phyloP scores from a whole-genome alignment of 2,329 filamentous ascomycete genomes.

The Pseudocercospora pini-densiflorae region DNA sequence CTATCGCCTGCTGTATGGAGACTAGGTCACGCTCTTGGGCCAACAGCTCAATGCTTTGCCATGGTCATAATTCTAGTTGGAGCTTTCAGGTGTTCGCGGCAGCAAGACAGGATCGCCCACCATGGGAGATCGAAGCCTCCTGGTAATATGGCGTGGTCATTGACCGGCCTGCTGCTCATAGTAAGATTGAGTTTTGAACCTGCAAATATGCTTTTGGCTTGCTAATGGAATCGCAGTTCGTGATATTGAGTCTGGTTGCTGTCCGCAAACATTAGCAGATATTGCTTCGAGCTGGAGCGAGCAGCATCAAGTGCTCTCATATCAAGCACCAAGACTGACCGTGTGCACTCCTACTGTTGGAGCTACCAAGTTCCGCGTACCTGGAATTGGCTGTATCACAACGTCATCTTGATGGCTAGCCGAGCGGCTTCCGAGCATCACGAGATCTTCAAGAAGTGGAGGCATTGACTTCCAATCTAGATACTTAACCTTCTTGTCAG shows the following conservation, averaged over 20 bases:
- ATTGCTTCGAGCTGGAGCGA: not conserved
- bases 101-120: not conserved
- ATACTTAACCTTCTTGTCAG: not conserved
- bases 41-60: not conserved
- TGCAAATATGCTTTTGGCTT: not conserved
- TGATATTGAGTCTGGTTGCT: not conserved
- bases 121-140: not conserved
- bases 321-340: not conserved
- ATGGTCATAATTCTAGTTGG: conserved; percentile 1
- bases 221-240: not conserved
- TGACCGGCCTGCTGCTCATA: not conserved
- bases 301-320: not conserved
- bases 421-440: not conserved
- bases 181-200: not conserved
- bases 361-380: not conserved
- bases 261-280: not conserved
- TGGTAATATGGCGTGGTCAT: not conserved
- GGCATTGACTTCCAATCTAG: not conserved
- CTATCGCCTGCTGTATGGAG: not conserved
- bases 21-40: not conserved
- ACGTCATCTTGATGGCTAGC: not conserved
- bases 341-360: not conserved
- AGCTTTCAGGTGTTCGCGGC: conserved; percentile 1
- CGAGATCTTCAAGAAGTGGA: not conserved
- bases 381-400: not conserved